phyloP scores from a whole-genome alignment of 2,329 filamentous ascomycete species.

The Penicillium polonicum region DNA sequence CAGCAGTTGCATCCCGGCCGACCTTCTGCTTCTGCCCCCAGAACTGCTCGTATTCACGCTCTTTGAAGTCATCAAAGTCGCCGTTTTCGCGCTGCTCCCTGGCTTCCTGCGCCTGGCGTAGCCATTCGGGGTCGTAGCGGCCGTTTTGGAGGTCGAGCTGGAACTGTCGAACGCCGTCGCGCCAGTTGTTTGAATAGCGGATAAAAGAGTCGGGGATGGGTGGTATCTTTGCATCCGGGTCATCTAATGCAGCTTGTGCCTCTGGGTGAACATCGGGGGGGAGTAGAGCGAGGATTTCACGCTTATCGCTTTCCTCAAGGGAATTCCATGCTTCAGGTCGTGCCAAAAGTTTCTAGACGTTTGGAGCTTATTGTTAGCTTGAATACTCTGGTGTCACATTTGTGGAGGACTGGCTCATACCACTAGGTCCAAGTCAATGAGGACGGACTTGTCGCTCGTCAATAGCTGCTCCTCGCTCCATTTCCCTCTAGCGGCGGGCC shows the following conservation, averaged over 20 bases:
- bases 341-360: constrained; percentile 39
- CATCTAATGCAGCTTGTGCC: constrained; percentile 27
- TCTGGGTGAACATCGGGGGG: constrained; percentile 44
- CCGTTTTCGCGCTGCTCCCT: constrained; percentile 53
- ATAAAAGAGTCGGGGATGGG: constrained; percentile 43
- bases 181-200: constrained; percentile 51
- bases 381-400: background rate
- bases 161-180: constrained; percentile 55
- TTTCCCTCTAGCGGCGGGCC: constrained; percentile 34
- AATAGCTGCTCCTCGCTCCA: constrained; percentile 42
- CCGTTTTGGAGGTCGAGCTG: constrained; percentile 57
- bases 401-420: constrained; percentile 26
- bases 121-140: constrained; percentile 58
- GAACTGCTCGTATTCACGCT: constrained; percentile 54
- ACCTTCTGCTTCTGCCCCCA: constrained; percentile 57
- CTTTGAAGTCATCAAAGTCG: constrained; percentile 58
- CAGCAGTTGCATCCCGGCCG: constrained; percentile 35
- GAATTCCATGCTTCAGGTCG: constrained; percentile 43
- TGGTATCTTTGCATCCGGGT: constrained; percentile 35
- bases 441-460: constrained; percentile 39
- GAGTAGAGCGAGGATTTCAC: constrained; percentile 40
- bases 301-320: constrained; percentile 44
- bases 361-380: background rate
- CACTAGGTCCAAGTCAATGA: constrained; percentile 40
- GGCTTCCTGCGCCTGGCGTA: constrained; percentile 54